A percentile compares a stretch with the other conserved stretches of the same genome.
These are phyloP conservation scores for Collybia sordida DNA, from an alignment of 768 basidiomycete genomes.

Conservation along the genomic window DNA sequence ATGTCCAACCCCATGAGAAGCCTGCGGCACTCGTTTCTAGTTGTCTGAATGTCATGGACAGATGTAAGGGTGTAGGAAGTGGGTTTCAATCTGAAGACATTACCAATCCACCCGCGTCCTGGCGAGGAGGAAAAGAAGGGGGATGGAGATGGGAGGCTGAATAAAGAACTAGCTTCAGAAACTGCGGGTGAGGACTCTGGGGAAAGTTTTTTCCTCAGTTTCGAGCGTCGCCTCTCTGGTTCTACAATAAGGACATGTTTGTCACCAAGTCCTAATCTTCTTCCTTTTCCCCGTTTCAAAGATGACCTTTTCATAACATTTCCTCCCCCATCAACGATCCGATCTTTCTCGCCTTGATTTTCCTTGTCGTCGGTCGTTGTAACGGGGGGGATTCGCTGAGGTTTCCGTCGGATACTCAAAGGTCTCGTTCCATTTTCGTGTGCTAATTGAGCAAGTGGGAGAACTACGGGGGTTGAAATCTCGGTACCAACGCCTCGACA, in stretches of 20 bases:
- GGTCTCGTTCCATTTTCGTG: slow-evolving; percentile 35
- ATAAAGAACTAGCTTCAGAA: slow-evolving; percentile 41
- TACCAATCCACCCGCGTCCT: slow-evolving; percentile 81
- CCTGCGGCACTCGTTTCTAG: slow-evolving; percentile 71
- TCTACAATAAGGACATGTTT: slow-evolving; percentile 54
- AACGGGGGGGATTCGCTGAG: slow-evolving; percentile 20
- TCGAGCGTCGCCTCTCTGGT: slow-evolving; percentile 32
- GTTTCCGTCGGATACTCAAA: slow-evolving; percentile 43
- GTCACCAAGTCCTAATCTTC: slow-evolving; percentile 18
- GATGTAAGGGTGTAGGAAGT: slow-evolving; percentile 59
- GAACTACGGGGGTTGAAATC: neutral
- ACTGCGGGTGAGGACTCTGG: slow-evolving; percentile 38
- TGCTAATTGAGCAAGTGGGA: slow-evolving; percentile 2
- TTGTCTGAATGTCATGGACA: slow-evolving; percentile 55
- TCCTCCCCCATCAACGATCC: slow-evolving; percentile 11
- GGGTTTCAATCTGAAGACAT: slow-evolving; percentile 85
- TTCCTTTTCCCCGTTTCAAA: slow-evolving; percentile 37
- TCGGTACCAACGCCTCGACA: no score
- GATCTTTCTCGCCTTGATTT: slow-evolving; percentile 35
- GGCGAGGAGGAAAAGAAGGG: slow-evolving; percentile 39
- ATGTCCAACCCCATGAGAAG: slow-evolving; percentile 74
- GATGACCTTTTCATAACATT: slow-evolving; percentile 44
- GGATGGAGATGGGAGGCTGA: slow-evolving; percentile 32
- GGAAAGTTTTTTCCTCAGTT: slow-evolving; percentile 32
- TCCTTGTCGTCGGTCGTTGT: slow-evolving; percentile 51